Conservation (phyloP, 2,329 filamentous ascomycete genomes). For the Esteya vermicola region DNA sequence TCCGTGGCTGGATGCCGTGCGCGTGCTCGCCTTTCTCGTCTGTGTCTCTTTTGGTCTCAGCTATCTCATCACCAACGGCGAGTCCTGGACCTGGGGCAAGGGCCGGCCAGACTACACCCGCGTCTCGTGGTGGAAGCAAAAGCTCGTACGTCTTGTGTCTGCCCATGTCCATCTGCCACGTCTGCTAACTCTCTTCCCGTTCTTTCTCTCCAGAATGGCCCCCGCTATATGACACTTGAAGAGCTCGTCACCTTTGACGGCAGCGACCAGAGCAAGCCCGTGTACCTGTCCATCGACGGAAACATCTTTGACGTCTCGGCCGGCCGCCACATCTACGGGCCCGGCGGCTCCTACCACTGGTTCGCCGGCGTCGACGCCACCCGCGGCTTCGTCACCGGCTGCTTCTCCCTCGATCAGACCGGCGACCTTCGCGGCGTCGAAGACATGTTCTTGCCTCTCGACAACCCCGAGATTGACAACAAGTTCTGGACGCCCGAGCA, state of each 20-base stretch:
- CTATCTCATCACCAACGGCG: constrained; percentile 60
- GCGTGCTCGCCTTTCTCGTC: constrained; percentile 52
- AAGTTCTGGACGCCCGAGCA: constrained; percentile 37
- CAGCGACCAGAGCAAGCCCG: constrained; percentile 55
- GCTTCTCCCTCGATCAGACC: constrained; percentile 74
- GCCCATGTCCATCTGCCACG: background rate
- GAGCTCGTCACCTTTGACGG: constrained; percentile 70
- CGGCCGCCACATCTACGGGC: constrained; percentile 57
- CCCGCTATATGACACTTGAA: constrained; percentile 56
- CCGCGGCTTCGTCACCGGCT: constrained; percentile 82
- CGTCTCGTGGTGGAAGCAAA: constrained; percentile 41
- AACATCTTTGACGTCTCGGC: constrained; percentile 73
- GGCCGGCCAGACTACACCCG: constrained; percentile 48
- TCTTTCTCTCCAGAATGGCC: constrained; percentile 26
- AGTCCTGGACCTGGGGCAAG: constrained; percentile 55
- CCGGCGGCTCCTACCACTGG: constrained; percentile 73
- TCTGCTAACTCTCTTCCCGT: background rate
- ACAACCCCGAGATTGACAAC: constrained; percentile 51
- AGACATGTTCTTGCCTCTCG: constrained; percentile 61
- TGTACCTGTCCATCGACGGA: constrained; percentile 84
- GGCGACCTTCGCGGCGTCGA: constrained; percentile 79
- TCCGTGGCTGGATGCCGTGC: constrained; percentile 50
- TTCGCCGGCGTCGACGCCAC: constrained; percentile 81
- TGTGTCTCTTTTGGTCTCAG: constrained; percentile 55
- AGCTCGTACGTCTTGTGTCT: constrained; percentile 35